Evolutionary conservation across 768 basidiomycete genomes (phyloP).

Genomic region (Pleurotus eryngii): DNA sequence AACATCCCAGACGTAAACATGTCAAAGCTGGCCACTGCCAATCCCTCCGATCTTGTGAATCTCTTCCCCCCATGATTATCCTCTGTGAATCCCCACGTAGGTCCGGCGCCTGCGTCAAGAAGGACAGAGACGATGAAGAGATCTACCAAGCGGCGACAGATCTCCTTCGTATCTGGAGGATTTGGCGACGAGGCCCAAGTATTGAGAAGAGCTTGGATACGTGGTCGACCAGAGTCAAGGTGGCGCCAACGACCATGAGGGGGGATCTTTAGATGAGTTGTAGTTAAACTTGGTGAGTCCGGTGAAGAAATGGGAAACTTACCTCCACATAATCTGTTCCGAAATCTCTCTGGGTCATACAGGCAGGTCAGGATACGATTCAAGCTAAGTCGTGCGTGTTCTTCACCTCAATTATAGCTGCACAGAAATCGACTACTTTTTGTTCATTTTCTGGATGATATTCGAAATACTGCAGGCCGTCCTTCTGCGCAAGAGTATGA

Average conservation of each 20-base stretch:
- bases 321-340: conserved; percentile 63
- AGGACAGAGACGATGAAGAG: conserved; percentile 89
- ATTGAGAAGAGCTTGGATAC: conserved; percentile 57
- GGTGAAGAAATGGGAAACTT: conserved; percentile 20
- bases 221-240: conserved; percentile 65
- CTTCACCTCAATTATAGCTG: conserved; percentile 72
- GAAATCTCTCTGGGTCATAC: conserved; percentile 67
- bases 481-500: conserved; percentile 69
- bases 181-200: conserved; percentile 47
- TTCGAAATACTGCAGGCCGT: conserved; percentile 80
- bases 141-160: conserved; percentile 76
- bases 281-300: neutral
- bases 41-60: conserved; percentile 72
- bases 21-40: conserved; percentile 86
- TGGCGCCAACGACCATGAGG: conserved; percentile 92
- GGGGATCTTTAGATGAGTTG: conserved; percentile 52
- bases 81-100: conserved; percentile 75
- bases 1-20: conserved; percentile 89
- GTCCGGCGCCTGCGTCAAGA: conserved; percentile 92
- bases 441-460: conserved; percentile 77
- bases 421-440: conserved; percentile 70
- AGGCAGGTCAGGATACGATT: conserved; percentile 1
- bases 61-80: conserved; percentile 38
- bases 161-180: conserved; percentile 51
- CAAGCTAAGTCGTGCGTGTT: neutral